Evolutionary conservation across 768 basidiomycete genomes (phyloP).

Genomic region (Hydnomerulius pinastri): DNA sequence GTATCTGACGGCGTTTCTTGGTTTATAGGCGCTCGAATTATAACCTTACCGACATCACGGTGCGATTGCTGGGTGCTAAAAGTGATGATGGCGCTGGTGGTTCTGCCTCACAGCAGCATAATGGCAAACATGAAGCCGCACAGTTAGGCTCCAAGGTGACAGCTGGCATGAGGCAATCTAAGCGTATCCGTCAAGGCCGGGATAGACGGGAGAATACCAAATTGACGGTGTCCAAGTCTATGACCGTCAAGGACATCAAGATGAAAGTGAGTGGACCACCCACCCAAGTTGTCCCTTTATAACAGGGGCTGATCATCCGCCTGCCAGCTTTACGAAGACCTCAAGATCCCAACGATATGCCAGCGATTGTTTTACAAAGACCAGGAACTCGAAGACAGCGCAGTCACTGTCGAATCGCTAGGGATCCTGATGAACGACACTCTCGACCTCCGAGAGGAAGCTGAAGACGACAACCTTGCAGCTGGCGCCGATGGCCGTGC

Average conservation of each 20-base stretch:
- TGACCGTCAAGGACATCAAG: slow-evolving; percentile 79
- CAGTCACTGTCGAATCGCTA: slow-evolving; percentile 50
- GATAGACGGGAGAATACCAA: slow-evolving; percentile 50
- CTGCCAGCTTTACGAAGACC: slow-evolving; percentile 58
- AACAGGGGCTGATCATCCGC: slow-evolving; percentile 3
- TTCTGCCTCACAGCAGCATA: slow-evolving; percentile 22
- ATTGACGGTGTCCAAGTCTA: slow-evolving; percentile 61
- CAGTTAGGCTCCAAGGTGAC: slow-evolving; percentile 37
- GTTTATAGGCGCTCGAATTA: slow-evolving; percentile 44
- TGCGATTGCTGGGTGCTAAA: slow-evolving; percentile 45
- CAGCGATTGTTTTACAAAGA: slow-evolving; percentile 69
- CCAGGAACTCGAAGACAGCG: slow-evolving; percentile 65
- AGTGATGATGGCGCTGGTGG: slow-evolving; percentile 33
- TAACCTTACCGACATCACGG: slow-evolving; percentile 59
- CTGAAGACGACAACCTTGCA: slow-evolving; percentile 55
- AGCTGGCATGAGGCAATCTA: slow-evolving; percentile 62
- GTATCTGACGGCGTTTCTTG: slow-evolving; percentile 20
- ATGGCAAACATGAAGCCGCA: slow-evolving; percentile 29
- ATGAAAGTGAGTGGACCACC: slow-evolving; percentile 50
- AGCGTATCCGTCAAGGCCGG: slow-evolving; percentile 62
- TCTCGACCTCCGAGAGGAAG: slow-evolving; percentile 65
- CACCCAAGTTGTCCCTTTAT: slow-evolving; percentile 4
- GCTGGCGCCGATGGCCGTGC: slow-evolving; percentile 49
- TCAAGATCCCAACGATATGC: slow-evolving; percentile 72
- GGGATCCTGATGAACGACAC: slow-evolving; percentile 62